These are phyloP conservation scores for Phytophthora melonis DNA, from an alignment of 352 stramenopile genomes.

Conservation along the genomic window DNA sequence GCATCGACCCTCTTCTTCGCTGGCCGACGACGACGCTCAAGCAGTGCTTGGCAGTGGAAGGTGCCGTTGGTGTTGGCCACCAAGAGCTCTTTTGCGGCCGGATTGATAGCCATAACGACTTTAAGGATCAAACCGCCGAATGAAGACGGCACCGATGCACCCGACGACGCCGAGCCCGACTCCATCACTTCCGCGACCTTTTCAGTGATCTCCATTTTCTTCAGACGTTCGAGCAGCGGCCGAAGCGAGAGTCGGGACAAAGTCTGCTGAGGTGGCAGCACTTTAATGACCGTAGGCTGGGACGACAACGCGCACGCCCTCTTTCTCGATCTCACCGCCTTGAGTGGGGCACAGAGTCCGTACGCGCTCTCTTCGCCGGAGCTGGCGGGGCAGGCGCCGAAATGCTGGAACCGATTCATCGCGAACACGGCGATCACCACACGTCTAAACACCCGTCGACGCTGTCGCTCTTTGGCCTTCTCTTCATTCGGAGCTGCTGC, in stretches of 20 bases:
- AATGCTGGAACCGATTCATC: constrained; percentile 63
- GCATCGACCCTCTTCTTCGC: constrained; percentile 20
- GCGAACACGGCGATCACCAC: constrained; percentile 75
- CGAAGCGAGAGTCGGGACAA: constrained; percentile 45
- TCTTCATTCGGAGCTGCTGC: constrained; percentile 14
- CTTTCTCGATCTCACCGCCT: constrained; percentile 33
- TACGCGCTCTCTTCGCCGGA: constrained; percentile 30
- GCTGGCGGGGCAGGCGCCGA: constrained; percentile 5
- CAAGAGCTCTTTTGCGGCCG: constrained; percentile 47
- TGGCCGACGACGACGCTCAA: constrained; percentile 44
- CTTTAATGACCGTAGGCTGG: constrained; percentile 57
- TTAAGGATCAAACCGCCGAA: constrained; percentile 54
- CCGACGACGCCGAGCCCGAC: background rate
- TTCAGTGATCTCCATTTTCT: constrained; percentile 39
- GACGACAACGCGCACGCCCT: constrained; percentile 19
- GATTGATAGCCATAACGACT: constrained; percentile 57
- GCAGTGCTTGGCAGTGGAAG: constrained; percentile 65
- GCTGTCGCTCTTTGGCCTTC: constrained; percentile 19
- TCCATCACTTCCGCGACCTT: constrained; percentile 49
- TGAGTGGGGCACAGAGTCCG: constrained; percentile 54
- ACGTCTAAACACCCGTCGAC: constrained; percentile 50
- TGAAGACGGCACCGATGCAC: constrained; percentile 11
- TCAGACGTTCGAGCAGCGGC: constrained; percentile 48
- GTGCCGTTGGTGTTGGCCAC: constrained; percentile 49
- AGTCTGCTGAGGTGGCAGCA: constrained; percentile 42